phyloP scores from a whole-genome alignment of 2,329 filamentous ascomycete species.

The Fusarium xylarioides region DNA sequence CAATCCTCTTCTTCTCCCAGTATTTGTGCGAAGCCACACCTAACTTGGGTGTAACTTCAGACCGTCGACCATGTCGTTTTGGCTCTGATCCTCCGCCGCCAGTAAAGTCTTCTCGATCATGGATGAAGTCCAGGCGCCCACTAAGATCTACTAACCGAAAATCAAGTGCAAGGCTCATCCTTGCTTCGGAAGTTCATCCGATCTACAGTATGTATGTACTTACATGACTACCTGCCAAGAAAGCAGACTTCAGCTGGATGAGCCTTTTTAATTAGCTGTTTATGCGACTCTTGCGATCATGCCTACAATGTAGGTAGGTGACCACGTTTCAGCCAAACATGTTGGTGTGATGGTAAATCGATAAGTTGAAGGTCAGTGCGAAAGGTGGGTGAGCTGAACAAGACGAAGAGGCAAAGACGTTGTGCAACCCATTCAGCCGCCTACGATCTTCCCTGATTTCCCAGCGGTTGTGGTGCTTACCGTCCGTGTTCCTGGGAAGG shows the following conservation, averaged over 20 bases:
- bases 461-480: neutral
- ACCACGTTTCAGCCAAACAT: neutral
- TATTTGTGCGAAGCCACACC: constrained; percentile 23
- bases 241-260: neutral
- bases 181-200: constrained; percentile 6
- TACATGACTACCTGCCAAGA: neutral
- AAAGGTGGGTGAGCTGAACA: constrained; percentile 9
- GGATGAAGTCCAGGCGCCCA: constrained; percentile 1
- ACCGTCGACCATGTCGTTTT: neutral
- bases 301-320: constrained; percentile 1
- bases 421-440: constrained; percentile 3
- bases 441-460: neutral
- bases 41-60: constrained; percentile 8
- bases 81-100: neutral
- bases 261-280: neutral
- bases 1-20: constrained; percentile 16
- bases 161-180: constrained; percentile 8
- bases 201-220: constrained; percentile 11
- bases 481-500: constrained; percentile 6
- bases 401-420: neutral
- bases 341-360: constrained; percentile 6
- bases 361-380: neutral
- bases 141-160: constrained; percentile 41
- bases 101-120: constrained; percentile 3
- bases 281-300: constrained; percentile 22